Evolutionary conservation across 73 alveolate species (phyloP), one percentile per base, ranked within the genome.

Genomic region (Urostyla sp.): DNA sequence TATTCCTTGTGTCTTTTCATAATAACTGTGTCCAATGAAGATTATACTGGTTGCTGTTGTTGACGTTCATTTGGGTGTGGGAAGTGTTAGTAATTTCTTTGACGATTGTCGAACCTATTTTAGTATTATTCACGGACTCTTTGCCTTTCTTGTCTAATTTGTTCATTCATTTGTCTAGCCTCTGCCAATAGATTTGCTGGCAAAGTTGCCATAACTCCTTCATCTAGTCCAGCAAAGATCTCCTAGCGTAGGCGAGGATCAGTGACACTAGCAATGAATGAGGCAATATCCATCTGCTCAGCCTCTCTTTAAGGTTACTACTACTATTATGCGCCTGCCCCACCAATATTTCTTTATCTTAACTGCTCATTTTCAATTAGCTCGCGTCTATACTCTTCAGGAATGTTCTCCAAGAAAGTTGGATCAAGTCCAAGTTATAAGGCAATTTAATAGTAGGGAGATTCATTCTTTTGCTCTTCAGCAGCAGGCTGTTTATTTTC

Each of bases 181-280:
- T 92, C 98, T 0, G 96, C 94, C 83, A 90, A 82, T 37, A 92
- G 67, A 67, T 85, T 90, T 4, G 96, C 90, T 0, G 98, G 98
- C 37, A 92, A 74, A 0, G 91, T 69, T 1, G 90, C 78, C 11
- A 92, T 49, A 10, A 85, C 60, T 7, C 84, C 87, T 56, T 92
- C 94, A n/a, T 69, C 72, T 54, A 73, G 43, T 26, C 78, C 74
- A 15, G 59, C 27, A 45, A 90, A 56, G 34, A 88, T 66, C 59
- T 88, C 95, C 37, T 86, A 32, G 52, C 95, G 55, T n/a, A 88
- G 57, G 36, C 45, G 66, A 54, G 88, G 90, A 35, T 83, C 91
- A 13, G 82, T 54, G 0, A 88, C 63, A 10, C 88, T 38, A 0
- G 95, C 95, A 11, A 88, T 36, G 72, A 88, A 88, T 18, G 95